Evolutionary conservation across 495 filamentous ascomycete genomes (phyloP).

Genomic region (Penicillium paxilli): DNA sequence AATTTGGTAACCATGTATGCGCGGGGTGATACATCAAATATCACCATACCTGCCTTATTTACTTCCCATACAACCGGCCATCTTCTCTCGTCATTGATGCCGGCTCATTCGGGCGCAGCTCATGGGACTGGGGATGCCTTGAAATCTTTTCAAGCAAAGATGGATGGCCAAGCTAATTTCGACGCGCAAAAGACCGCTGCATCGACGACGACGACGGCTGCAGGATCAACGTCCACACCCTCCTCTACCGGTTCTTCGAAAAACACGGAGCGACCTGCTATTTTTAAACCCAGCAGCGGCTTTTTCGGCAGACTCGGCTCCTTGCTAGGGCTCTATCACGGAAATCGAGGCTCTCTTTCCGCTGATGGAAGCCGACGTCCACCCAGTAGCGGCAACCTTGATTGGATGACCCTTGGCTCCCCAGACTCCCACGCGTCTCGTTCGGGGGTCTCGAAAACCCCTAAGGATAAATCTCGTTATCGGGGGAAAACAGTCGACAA

Average conservation of each 20-base stretch:
- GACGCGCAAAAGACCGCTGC: constrained; percentile 22
- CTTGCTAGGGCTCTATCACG: constrained; percentile 52
- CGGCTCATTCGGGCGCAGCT: constrained; percentile 62
- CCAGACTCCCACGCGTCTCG: constrained; percentile 58
- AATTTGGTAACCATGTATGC: constrained; percentile 95
- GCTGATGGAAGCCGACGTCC: constrained; percentile 63
- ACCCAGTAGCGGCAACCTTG: constrained; percentile 79
- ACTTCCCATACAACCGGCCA: constrained; percentile 94
- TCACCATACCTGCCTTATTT: constrained; percentile 91
- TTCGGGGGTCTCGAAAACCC: constrained; percentile 15
- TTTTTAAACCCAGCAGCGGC: constrained; percentile 44
- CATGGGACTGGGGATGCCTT: constrained; percentile 50
- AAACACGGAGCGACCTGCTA: constrained; percentile 13
- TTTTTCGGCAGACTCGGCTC: constrained; percentile 53
- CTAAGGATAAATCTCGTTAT: constrained; percentile 7
- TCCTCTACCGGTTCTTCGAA: constrained; percentile 26
- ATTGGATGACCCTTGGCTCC: constrained; percentile 72
- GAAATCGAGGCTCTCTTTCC: constrained; percentile 20
- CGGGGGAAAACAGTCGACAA: constrained; percentile 12
- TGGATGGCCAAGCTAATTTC: constrained; percentile 18
- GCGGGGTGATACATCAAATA: constrained; percentile 87
- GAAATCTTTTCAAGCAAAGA: constrained; percentile 22
- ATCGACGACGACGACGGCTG: constrained; percentile 24
- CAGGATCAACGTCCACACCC: constrained; percentile 22
- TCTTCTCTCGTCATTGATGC: constrained; percentile 85